Evolutionary conservation across 352 stramenopile species (phyloP).

Genomic region (Phytophthora pluvialis): DNA sequence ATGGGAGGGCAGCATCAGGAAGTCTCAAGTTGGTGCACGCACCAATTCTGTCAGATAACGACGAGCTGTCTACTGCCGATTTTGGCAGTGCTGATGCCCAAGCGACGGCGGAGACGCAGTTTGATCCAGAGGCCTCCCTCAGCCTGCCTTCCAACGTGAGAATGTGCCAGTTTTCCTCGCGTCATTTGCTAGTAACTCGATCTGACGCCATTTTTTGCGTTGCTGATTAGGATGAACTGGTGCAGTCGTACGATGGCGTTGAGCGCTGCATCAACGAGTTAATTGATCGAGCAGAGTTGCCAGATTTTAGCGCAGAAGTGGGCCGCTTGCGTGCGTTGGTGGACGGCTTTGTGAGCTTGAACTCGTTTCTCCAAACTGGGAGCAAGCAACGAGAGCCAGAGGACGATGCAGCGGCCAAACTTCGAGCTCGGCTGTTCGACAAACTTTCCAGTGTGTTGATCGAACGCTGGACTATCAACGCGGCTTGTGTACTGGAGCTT

Average conservation of each 20-base stretch:
- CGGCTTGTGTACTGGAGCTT: slow-evolving; percentile 46
- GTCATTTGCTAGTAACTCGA: not conserved
- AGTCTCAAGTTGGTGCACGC: slow-evolving; percentile 57
- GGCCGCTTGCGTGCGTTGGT: slow-evolving; percentile 24
- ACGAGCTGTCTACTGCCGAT: not conserved
- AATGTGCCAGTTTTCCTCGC: not conserved
- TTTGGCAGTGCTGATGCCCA: slow-evolving; percentile 6
- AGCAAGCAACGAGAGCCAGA: not conserved
- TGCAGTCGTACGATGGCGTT: slow-evolving; percentile 27
- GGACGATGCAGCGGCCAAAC: slow-evolving; percentile 6
- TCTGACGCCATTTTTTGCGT: slow-evolving; percentile 2
- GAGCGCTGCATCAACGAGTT: slow-evolving; percentile 40
- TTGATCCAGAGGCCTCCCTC: slow-evolving; percentile 55
- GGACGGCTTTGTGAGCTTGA: slow-evolving; percentile 34
- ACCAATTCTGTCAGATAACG: slow-evolving; percentile 30
- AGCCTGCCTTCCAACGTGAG: slow-evolving; percentile 55
- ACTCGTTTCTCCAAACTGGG: slow-evolving; percentile 40
- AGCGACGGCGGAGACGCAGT: slow-evolving; percentile 13
- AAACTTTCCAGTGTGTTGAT: slow-evolving; percentile 25
- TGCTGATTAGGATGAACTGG: slow-evolving; percentile 36
- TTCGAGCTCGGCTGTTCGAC: slow-evolving; percentile 41
- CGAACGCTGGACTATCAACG: slow-evolving; percentile 42
- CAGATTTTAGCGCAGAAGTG: slow-evolving; percentile 9
- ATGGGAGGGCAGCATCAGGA: not conserved
- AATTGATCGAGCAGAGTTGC: not conserved